Evolutionary conservation across 345 rosid species (phyloP), one percentile per base, ranked within the genome.

Genomic region (Populus ilicifolia): DNA sequence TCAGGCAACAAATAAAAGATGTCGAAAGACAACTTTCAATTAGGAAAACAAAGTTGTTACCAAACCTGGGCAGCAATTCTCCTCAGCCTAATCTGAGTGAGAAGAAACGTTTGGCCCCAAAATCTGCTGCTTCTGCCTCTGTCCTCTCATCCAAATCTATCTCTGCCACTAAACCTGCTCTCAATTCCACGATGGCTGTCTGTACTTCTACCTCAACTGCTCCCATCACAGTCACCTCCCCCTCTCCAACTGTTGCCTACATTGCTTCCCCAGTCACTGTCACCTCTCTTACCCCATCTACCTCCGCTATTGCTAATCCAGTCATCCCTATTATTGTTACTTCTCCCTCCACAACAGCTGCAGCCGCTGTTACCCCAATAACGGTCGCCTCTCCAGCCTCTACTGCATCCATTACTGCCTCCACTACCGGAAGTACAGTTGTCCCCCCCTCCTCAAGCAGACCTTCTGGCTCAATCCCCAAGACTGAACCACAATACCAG

Each of bases 1-100:
- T 84, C 59, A 62, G 63, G 66, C 23, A 44, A 11, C 16, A 27
- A 52, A 63, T 85, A 48, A 30, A 38, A 17, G 5, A n/a, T 54
- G 69, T 84, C 6, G 80, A 79, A 75, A 80, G 38, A 50, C 67
- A 56, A 65, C 77, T 66, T 70, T 23, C 54, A 33, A 74, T 69
- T 39, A 12, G 13, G 30, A 74, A 41, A 67, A 18, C 54, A 14
- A 44, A 23, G 1, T 13, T 67, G 1, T 13, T 67, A 29, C n/a
- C 75, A 43, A 17, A 16, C 3, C 10, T 17, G 16, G 25, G 9
- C 20, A 5, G 4, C 16, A 56, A 67, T 14, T 8, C 39, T 44
- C 8, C 5, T 1, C 50, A 17, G 30, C 12, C 27, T 12, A 25
- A 16, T 46, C 33, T 4, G 13, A 64, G 35, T 2, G 43, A 21